Conservation (phyloP, 441 rosid species). For the Adansonia grandidieri region DNA sequence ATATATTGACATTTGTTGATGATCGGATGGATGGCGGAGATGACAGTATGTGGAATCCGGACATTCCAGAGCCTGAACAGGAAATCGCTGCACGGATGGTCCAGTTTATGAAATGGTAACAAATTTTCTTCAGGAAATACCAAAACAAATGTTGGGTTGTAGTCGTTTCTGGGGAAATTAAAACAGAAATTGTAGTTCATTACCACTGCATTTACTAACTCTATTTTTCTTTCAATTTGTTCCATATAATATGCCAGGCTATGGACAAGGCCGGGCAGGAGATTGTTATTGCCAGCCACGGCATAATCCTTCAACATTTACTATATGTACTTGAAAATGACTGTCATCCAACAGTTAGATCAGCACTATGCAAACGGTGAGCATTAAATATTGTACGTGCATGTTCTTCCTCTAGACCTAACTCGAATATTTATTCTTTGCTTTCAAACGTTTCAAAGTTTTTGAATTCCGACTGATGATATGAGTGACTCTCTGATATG, state of each 20-base stretch:
- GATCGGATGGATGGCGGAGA: conserved; percentile 31
- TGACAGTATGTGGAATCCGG: conserved; percentile 26
- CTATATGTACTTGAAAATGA: conserved; percentile 25
- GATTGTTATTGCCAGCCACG: conserved; percentile 29
- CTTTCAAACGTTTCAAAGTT: background rate
- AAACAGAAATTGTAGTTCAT: too few relatives aligned
- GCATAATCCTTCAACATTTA: conserved; percentile 26
- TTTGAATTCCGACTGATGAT: background rate
- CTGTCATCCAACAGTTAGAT: background rate
- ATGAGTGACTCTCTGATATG: background rate
- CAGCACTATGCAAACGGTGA: conserved; percentile 23
- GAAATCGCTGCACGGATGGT: conserved; percentile 12
- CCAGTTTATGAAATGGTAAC: conserved; percentile 27
- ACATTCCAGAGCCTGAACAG: conserved; percentile 26
- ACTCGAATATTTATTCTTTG: background rate
- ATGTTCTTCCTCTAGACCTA: background rate
- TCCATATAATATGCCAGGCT: background rate
- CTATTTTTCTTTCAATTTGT: background rate
- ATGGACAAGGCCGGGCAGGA: conserved; percentile 31
- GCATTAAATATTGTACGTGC: background rate
- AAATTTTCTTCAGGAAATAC: background rate
- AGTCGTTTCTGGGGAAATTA: background rate
- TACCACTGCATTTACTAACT: background rate
- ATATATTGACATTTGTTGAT: background rate
- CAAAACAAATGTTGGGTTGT: background rate